Evolutionary conservation across 108 stramenopile species (phyloP).

Genomic region (Conticribra weissflogii): DNA sequence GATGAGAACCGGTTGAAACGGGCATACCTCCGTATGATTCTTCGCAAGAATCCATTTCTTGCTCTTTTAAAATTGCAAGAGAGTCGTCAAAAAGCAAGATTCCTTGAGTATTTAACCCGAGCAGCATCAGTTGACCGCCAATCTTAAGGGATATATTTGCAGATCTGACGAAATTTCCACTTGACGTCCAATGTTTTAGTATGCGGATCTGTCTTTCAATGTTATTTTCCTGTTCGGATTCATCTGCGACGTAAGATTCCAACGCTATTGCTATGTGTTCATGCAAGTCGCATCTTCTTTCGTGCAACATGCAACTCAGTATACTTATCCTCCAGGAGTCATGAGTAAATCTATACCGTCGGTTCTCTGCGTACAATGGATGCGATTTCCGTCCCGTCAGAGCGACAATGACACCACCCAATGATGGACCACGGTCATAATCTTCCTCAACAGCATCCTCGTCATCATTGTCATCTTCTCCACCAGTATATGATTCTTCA

Average conservation of each 20-base stretch:
- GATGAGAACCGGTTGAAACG: neutral
- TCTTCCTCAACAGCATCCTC: slow-evolving; percentile 38
- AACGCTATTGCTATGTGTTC: slow-evolving; percentile 57
- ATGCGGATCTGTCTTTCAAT: slow-evolving; percentile 48
- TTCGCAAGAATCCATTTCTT: slow-evolving; percentile 5
- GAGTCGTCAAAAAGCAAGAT: slow-evolving; percentile 57
- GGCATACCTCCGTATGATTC: slow-evolving; percentile 30
- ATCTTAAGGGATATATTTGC: slow-evolving; percentile 56
- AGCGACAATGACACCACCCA: slow-evolving; percentile 25
- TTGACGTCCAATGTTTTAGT: slow-evolving; percentile 62
- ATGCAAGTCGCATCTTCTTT: slow-evolving; percentile 65
- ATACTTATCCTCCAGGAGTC: slow-evolving; percentile 67
- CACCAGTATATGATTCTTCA: slow-evolving; percentile 32
- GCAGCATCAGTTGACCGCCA: slow-evolving; percentile 54
- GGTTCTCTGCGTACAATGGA: slow-evolving; percentile 46
- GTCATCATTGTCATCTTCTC: slow-evolving; percentile 17
- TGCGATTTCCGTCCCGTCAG: slow-evolving; percentile 37
- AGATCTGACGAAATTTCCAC: slow-evolving; percentile 51
- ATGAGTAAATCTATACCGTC: slow-evolving; percentile 59
- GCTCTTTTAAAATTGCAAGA: slow-evolving; percentile 50
- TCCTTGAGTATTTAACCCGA: slow-evolving; percentile 59
- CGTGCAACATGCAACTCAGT: slow-evolving; percentile 62
- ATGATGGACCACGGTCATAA: slow-evolving; percentile 13
- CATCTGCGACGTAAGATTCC: slow-evolving; percentile 42
- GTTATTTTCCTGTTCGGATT: slow-evolving; percentile 38